Evolutionary conservation across 768 basidiomycete species (phyloP).

Genomic region (Mycena vulgaris): DNA sequence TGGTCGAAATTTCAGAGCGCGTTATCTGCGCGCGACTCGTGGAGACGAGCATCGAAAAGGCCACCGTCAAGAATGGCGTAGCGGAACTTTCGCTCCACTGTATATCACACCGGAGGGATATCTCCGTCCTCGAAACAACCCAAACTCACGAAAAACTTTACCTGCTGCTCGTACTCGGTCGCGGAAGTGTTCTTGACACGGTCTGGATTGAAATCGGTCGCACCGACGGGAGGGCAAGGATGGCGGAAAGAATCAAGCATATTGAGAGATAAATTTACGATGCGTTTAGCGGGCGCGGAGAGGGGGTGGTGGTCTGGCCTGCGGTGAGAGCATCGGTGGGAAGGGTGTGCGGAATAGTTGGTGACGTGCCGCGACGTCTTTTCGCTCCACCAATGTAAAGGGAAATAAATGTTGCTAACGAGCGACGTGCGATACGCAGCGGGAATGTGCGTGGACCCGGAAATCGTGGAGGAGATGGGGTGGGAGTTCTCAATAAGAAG

Average conservation of each 20-base stretch:
- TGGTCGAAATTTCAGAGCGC: not conserved
- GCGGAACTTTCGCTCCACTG: not conserved
- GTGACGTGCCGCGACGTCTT: not conserved
- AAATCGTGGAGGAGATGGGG: not conserved
- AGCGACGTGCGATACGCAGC: not conserved
- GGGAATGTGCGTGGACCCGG: not conserved
- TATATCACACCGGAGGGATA: constrained; percentile 8
- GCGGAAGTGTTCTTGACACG: not conserved
- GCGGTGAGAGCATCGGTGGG: not conserved
- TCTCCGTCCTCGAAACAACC: not conserved
- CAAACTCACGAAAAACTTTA: not conserved
- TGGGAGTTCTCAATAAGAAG: not conserved
- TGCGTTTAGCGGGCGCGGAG: not conserved
- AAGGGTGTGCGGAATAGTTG: not conserved
- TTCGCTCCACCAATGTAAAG: not conserved
- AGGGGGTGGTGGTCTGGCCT: not conserved
- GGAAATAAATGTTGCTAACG: not conserved
- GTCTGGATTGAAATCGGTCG: not conserved
- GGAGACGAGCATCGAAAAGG: not conserved
- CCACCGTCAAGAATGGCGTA: not conserved
- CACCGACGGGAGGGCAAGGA: not conserved
- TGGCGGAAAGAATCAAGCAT: not conserved
- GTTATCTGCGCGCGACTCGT: not conserved
- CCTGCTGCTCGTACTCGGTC: constrained; percentile 9
- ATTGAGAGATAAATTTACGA: not conserved